Evolutionary conservation across 2,329 filamentous ascomycete genomes (phyloP).

Genomic region (Talaromyces sp.): DNA sequence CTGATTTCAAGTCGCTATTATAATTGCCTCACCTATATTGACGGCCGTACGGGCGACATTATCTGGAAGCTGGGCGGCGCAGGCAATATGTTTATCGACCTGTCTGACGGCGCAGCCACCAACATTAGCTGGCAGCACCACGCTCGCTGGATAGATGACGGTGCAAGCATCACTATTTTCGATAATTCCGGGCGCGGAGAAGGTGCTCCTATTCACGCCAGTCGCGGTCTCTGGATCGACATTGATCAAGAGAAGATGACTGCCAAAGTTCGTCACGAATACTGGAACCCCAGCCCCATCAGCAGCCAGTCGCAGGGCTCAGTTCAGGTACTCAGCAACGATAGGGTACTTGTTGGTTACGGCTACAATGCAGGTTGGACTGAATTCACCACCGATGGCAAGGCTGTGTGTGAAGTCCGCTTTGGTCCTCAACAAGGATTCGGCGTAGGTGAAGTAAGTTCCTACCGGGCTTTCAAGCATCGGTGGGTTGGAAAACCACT

Average conservation of each 20-base stretch:
- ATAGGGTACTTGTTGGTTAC: constrained; percentile 46
- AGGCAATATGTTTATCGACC: constrained; percentile 4
- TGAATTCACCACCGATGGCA: constrained; percentile 47
- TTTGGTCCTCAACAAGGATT: constrained; percentile 34
- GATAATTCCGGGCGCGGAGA: constrained; percentile 29
- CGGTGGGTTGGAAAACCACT: constrained; percentile 48
- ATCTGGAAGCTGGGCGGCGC: constrained; percentile 47
- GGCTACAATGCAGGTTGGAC: constrained; percentile 46
- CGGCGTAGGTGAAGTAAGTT: constrained; percentile 38
- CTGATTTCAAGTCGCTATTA: constrained; percentile 50
- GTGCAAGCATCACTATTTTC: constrained; percentile 29
- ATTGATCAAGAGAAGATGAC: constrained; percentile 37
- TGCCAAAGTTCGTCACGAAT: constrained; percentile 34
- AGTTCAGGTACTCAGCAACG: constrained; percentile 36
- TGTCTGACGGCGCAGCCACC: constrained; percentile 8
- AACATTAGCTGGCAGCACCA: constrained; percentile 11
- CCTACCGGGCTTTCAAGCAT: constrained; percentile 52
- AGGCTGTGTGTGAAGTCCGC: constrained; percentile 50
- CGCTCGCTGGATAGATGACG: constrained; percentile 15
- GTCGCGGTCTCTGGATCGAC: constrained; percentile 39
- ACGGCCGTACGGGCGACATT: constrained; percentile 42
- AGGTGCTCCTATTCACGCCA: constrained; percentile 18
- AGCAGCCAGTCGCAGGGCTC: constrained; percentile 38
- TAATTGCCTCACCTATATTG: constrained; percentile 44
- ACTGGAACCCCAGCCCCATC: constrained; percentile 33